Percentiles rank a stretch among this genome's conserved stretches.
Evolutionary conservation across 768 basidiomycete species (phyloP).

Genomic region (Cyclocybe aegerita): DNA sequence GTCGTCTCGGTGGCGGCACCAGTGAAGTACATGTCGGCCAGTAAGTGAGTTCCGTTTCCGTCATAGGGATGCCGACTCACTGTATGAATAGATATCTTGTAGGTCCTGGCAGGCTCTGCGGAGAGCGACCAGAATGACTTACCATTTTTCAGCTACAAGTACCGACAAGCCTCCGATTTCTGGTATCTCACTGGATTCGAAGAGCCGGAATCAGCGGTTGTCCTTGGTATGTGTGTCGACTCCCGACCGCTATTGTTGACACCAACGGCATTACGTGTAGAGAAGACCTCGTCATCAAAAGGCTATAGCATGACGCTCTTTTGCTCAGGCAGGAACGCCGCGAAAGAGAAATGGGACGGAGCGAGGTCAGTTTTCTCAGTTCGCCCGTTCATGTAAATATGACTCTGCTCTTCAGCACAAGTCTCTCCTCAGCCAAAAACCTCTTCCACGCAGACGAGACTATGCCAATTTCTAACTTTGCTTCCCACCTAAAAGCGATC

Average conservation of each 20-base stretch:
- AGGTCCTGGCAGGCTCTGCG: constrained; percentile 26
- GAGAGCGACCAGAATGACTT: not conserved
- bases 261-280: constrained; percentile 31
- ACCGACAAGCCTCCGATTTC: constrained; percentile 88
- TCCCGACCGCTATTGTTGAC: not conserved
- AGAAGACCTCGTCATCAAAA: constrained; percentile 65
- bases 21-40: constrained; percentile 83
- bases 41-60: constrained; percentile 39
- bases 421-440: constrained; percentile 57
- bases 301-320: constrained; percentile 91
- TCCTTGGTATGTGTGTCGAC: constrained; percentile 57
- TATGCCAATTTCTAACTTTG: constrained; percentile 52
- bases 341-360: constrained; percentile 92
- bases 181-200: constrained; percentile 97
- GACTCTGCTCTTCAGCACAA: constrained; percentile 46
- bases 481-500: constrained; percentile 56
- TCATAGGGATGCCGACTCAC: constrained; percentile 5
- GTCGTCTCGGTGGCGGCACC: constrained; percentile 80
- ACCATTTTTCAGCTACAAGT: constrained; percentile 74
- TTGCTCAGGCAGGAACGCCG: constrained; percentile 67
- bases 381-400: not conserved
- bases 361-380: constrained; percentile 46
- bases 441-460: constrained; percentile 83
- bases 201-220: constrained; percentile 87
- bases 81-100: constrained; percentile 67